A percentile compares a stretch with the other conserved stretches of the same genome.
Conservation (phyloP, 2,329 filamentous ascomycete species). For the Neocucurbitaria cava region DNA sequence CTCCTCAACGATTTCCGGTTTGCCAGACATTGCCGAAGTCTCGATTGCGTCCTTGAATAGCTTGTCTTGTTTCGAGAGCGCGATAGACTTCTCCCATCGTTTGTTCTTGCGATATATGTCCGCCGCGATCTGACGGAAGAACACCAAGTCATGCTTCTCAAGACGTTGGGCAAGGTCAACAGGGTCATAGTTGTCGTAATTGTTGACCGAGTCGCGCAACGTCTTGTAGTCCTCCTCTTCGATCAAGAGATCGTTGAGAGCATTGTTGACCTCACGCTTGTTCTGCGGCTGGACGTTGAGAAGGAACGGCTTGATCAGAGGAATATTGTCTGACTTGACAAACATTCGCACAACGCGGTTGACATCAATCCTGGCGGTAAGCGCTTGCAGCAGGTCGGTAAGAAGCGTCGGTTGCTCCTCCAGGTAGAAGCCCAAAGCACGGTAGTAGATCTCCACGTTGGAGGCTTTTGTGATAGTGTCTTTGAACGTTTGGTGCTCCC, state of each 20-base stretch:
- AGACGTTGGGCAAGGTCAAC: constrained; percentile 89
- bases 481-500: constrained; percentile 99
- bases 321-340: constrained; percentile 96
- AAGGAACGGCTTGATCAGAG: constrained; percentile 97
- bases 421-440: constrained; percentile 94
- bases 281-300: constrained; percentile 96
- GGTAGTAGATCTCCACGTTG: constrained; percentile 99
- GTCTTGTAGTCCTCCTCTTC: constrained; percentile 99
- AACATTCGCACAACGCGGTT: constrained; percentile 99
- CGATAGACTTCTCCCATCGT: constrained; percentile 99
- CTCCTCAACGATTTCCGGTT: constrained; percentile 92
- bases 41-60: constrained; percentile 99
- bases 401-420: constrained; percentile 95
- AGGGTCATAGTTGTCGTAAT: constrained; percentile 98
- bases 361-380: constrained; percentile 94
- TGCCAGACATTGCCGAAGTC: constrained; percentile 90
- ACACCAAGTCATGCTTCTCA: constrained; percentile 97
- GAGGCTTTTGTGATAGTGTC: constrained; percentile 97
- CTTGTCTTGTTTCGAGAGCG: constrained; percentile 98
- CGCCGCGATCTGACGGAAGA: constrained; percentile 98
- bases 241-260: constrained; percentile 96
- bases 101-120: constrained; percentile 99
- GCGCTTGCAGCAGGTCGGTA: constrained; percentile 90
- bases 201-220: constrained; percentile 93
- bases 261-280: constrained; percentile 97